Evolutionary conservation across 495 filamentous ascomycete species (phyloP).

Genomic region (Penicillium pulvis): DNA sequence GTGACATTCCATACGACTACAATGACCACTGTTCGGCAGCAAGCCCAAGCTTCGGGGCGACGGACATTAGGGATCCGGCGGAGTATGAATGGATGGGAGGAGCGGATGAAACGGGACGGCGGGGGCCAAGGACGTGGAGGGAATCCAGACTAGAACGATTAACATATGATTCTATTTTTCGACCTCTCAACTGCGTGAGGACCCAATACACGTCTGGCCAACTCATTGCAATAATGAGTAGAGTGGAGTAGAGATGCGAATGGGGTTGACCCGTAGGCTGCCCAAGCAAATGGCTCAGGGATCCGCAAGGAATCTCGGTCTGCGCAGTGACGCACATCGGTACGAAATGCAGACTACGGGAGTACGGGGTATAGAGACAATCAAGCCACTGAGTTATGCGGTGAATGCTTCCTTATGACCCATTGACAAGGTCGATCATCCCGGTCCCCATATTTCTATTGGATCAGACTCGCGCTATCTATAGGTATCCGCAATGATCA

Average conservation of each 20-base stretch:
- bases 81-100: constrained; percentile 59
- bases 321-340: constrained; percentile 9
- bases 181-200: neutral
- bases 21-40: constrained; percentile 44
- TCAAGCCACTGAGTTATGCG: constrained; percentile 1
- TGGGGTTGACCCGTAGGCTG: constrained; percentile 5
- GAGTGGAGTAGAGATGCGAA: constrained; percentile 5
- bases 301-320: constrained; percentile 11
- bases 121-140: constrained; percentile 21
- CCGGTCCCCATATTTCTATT: constrained; percentile 11
- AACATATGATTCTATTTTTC: neutral
- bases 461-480: constrained; percentile 13
- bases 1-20: constrained; percentile 58
- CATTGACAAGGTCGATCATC: neutral
- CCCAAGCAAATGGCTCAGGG: constrained; percentile 8
- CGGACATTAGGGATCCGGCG: constrained; percentile 61
- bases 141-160: neutral
- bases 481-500: constrained; percentile 10
- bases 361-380: constrained; percentile 2
- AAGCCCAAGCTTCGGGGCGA: constrained; percentile 31
- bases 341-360: too few relatives aligned
- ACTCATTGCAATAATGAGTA: constrained; percentile 1
- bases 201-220: constrained; percentile 13
- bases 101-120: constrained; percentile 46
- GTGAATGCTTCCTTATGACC: neutral